phyloP scores from a whole-genome alignment of 345 rosid species.

The Alliaria petiolata region DNA sequence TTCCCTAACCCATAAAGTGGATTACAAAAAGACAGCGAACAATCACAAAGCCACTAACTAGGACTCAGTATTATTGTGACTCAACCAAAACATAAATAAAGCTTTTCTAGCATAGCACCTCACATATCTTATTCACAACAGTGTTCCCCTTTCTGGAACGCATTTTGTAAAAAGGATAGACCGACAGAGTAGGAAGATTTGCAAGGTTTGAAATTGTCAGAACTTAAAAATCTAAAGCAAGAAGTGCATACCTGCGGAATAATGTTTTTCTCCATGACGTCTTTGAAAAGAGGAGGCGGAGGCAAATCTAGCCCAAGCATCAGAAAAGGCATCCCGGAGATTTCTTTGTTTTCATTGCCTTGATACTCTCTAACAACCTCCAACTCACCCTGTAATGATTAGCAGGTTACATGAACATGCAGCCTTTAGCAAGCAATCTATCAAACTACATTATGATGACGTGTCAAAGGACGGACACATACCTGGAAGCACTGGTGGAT shows the following conservation, averaged over 20 bases:
- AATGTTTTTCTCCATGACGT: slow-evolving; percentile 97
- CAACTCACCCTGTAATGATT: slow-evolving; percentile 64
- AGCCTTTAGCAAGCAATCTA: neutral
- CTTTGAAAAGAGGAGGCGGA: slow-evolving; percentile 95
- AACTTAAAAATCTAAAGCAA: neutral
- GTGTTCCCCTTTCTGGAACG: neutral
- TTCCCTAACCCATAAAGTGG: neutral
- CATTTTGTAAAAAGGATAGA: neutral
- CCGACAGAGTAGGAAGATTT: neutral
- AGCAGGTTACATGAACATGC: neutral
- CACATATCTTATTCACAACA: neutral
- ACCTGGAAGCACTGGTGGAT: slow-evolving; percentile 96
- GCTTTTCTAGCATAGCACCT: neutral
- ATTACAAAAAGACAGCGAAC: neutral
- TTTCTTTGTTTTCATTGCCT: slow-evolving; percentile 45
- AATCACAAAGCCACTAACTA: neutral
- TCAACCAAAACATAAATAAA: neutral
- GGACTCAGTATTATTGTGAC: neutral
- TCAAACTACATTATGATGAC: neutral
- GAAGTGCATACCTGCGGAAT: slow-evolving; percentile 76
- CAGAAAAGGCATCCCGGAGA: slow-evolving; percentile 84
- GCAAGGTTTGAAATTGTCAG: neutral
- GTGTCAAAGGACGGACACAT: neutral
- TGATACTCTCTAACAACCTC: slow-evolving; percentile 86
- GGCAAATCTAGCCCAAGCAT: slow-evolving; percentile 99